Conservation (phyloP, 2,329 filamentous ascomycete genomes). For the Hymenoscyphus occultus region DNA sequence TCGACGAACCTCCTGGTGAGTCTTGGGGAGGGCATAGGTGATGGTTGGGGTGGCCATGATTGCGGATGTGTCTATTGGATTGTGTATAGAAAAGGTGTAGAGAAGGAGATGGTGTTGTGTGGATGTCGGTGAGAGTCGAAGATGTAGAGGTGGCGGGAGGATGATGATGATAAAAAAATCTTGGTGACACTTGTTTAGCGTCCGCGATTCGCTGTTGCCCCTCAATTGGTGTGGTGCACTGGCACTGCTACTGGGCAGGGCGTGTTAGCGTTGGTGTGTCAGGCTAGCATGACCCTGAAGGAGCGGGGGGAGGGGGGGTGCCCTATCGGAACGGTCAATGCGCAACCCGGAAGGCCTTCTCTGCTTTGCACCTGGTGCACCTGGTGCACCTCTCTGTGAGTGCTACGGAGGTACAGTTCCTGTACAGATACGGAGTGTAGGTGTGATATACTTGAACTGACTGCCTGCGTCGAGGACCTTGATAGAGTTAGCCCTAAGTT, state of each 20-base stretch:
- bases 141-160: background rate
- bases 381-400: background rate
- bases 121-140: background rate
- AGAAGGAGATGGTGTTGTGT: background rate
- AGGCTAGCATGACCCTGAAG: background rate
- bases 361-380: background rate
- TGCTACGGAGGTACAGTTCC: no score
- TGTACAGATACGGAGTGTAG: no score
- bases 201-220: conserved; percentile 1
- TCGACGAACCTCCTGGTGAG: conserved; percentile 60
- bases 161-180: background rate
- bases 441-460: no score
- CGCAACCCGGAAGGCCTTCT: background rate
- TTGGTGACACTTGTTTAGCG: background rate
- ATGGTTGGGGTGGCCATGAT: conserved; percentile 23
- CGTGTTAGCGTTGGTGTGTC: no score
- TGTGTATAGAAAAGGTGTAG: conserved; percentile 1
- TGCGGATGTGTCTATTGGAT: conserved; percentile 11
- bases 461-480: no score
- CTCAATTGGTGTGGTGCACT: background rate
- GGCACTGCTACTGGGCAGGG: background rate
- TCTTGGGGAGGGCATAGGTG: conserved; percentile 60
- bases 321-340: background rate
- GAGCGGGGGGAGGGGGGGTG: background rate
- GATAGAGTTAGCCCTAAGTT: no score